Percentiles rank a stretch among this genome's conserved stretches.
phyloP scores from a whole-genome alignment of 2,329 filamentous ascomycete genomes.

The Plectosphaerella sp. region DNA sequence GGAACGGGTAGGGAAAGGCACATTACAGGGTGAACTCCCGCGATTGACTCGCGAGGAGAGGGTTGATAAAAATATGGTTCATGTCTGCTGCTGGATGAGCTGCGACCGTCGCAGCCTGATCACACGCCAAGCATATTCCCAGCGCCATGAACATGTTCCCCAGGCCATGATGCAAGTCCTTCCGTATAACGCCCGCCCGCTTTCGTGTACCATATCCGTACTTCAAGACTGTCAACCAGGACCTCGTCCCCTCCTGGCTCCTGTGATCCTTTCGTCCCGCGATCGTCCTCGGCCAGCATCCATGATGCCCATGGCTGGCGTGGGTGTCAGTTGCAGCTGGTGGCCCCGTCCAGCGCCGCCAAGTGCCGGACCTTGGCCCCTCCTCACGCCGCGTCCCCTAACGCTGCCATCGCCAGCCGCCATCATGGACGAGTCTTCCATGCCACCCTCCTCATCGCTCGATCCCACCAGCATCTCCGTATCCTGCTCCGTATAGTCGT shows the following conservation, averaged over 20 bases:
- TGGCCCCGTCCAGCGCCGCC: background rate
- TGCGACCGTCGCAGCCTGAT: too few relatives aligned
- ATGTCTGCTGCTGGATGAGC: too few relatives aligned
- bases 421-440: slow-evolving; percentile 10
- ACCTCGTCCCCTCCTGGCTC: slow-evolving; percentile 18
- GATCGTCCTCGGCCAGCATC: slow-evolving; percentile 13
- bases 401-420: slow-evolving; percentile 2
- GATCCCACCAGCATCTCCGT: slow-evolving; percentile 10
- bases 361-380: slow-evolving; percentile 10
- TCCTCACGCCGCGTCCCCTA: slow-evolving; percentile 13
- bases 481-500: slow-evolving; percentile 8
- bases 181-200: too few relatives aligned
- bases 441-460: slow-evolving; percentile 6
- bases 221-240: background rate
- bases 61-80: too few relatives aligned
- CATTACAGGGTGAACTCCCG: too few relatives aligned
- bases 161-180: too few relatives aligned
- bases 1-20: too few relatives aligned
- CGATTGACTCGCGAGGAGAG: too few relatives aligned
- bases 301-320: slow-evolving; percentile 18
- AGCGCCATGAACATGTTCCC: too few relatives aligned
- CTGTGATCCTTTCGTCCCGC: slow-evolving; percentile 35
- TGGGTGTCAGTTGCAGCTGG: slow-evolving; percentile 18
- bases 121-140: too few relatives aligned
- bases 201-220: too few relatives aligned